These are phyloP conservation scores for Metschnikowia borealis DNA, from an alignment of 805 yeast species.

Conservation along the genomic window DNA sequence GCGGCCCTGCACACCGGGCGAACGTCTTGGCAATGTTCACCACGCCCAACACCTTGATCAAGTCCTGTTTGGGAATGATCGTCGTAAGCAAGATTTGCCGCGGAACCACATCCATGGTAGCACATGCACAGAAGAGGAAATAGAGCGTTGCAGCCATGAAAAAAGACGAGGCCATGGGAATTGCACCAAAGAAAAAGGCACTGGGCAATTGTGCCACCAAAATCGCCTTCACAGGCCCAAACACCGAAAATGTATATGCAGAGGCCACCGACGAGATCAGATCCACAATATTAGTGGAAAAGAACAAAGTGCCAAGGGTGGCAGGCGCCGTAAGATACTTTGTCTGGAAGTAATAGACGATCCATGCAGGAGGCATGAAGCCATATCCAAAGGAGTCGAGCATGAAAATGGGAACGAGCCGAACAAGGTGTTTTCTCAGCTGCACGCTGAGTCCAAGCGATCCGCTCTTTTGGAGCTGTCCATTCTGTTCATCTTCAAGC, in stretches of 20 bases:
- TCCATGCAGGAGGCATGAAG: constrained; percentile 86
- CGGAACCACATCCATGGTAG: constrained; percentile 90
- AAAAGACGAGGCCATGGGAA: constrained; percentile 23
- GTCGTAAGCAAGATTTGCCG: constrained; percentile 76
- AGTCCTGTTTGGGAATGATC: constrained; percentile 56
- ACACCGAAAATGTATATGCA: constrained; percentile 55
- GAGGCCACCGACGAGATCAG: constrained; percentile 75
- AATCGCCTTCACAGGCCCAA: constrained; percentile 81
- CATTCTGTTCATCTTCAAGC: no score
- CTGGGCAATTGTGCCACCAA: constrained; percentile 75
- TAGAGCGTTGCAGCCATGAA: constrained; percentile 52
- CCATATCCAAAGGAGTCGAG: constrained; percentile 86
- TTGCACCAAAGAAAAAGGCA: constrained; percentile 53
- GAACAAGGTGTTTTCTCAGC: constrained; percentile 42
- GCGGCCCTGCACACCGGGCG: constrained; percentile 79
- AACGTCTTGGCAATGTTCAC: constrained; percentile 84
- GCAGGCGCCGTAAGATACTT: constrained; percentile 52
- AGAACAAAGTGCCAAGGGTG: constrained; percentile 63
- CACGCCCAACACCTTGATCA: constrained; percentile 76
- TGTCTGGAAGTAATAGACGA: constrained; percentile 71
- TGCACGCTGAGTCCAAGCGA: constrained; percentile 31
- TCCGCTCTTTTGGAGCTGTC: no score
- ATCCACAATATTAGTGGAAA: constrained; percentile 56
- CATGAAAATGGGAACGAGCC: constrained; percentile 62
- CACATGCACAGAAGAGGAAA: constrained; percentile 44